Base-by-base conservation (phyloP, 106 monocot species). In the Acorus gramineus region DNA sequence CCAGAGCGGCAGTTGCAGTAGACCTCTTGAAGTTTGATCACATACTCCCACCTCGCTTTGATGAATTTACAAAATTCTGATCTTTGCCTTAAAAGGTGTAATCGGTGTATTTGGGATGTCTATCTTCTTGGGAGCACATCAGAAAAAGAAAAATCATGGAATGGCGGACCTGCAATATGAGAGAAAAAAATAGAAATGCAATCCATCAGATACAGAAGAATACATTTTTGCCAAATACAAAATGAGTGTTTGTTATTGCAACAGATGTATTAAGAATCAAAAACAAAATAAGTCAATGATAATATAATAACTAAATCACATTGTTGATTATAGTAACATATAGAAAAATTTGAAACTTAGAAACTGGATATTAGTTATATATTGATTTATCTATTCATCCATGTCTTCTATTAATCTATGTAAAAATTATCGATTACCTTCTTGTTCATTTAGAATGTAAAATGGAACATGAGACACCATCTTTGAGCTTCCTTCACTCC, bases 381-480 rank as follows among this genome's bases (percentile, higher is more conserved):
- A 28, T 8, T 55, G 54, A 55, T 42, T 28, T 28, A 55, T n/a
- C 10, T 45, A 67, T 8, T 55, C 28, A 5, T 55, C 14, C 57
- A 68, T 47, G 8, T 55, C 6, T 48, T 47, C 5, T 12, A 14
- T 47, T 68, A n/a, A 8, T 52, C 6, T 44, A 46, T 4, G 8
- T 63, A 3, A 50, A 47, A 50, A 11, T 11, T 4, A 63, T 10
- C 9, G 49, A 48, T 50, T 63, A 91, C 96, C 90, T 82, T 96
- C 80, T 81, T 87, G 90, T 74, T 79, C 79, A 61, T 62, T 66
- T 50, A 90, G 72, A 77, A 96, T 71, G 71, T 96, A 91, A 69
- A 96, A 96, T 14, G 96, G 90, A 49, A 96, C 50, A 73, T 87
- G 90, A 72, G 96, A 51, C 61, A 87, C 64, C 78, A 96, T 87